Evolutionary conservation across 2,329 filamentous ascomycete genomes (phyloP).

Genomic region (Dactylellina drechsleri): DNA sequence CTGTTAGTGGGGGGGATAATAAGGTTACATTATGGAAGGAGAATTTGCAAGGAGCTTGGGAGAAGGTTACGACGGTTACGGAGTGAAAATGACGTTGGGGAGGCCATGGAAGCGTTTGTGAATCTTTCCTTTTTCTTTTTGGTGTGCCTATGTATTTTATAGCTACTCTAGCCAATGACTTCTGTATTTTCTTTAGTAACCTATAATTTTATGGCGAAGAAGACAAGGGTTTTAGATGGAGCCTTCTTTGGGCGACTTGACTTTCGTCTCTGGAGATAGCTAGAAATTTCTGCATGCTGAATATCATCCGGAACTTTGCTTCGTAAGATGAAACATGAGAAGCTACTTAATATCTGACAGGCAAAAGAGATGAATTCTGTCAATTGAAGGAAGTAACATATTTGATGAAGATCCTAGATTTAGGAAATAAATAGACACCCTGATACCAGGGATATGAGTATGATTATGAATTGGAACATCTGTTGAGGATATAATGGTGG

Average conservation of each 20-base stretch:
- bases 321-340: too few species aligned
- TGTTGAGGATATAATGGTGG: too few species aligned
- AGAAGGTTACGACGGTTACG: constrained; percentile 95
- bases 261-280: too few species aligned
- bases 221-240: background rate
- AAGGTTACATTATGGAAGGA: constrained; percentile 99
- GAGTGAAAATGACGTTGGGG: constrained; percentile 69
- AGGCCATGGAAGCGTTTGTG: background rate
- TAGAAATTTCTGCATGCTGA: too few species aligned
- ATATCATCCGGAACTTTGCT: too few species aligned
- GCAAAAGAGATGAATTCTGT: too few species aligned
- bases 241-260: background rate
- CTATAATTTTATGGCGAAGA: background rate
- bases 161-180: constrained; percentile 35
- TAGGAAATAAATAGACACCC: too few species aligned
- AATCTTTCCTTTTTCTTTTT: constrained; percentile 6
- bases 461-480: too few species aligned
- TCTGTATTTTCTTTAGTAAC: constrained; percentile 10
- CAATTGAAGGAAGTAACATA: too few species aligned
- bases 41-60: constrained; percentile 95
- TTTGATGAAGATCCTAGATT: too few species aligned
- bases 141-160: constrained; percentile 34
- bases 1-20: constrained; percentile 93
- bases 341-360: too few species aligned
- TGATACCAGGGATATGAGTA: too few species aligned